Evolutionary conservation across 1,284 basidiomycete genomes (phyloP).

Genomic region (Hemileia vastatrix): DNA sequence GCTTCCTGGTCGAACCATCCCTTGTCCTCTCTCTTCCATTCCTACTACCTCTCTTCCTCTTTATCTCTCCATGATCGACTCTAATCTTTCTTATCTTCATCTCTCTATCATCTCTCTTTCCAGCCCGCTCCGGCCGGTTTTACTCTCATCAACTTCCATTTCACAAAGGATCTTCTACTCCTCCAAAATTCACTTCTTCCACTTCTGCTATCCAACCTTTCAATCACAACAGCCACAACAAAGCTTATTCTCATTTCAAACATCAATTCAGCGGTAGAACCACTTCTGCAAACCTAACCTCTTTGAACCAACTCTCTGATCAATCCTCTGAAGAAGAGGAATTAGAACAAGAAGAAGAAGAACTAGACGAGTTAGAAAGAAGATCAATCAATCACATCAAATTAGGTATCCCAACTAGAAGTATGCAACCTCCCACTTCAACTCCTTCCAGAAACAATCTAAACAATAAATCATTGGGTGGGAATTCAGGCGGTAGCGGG

Average conservation of each 20-base stretch:
- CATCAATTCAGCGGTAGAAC: conserved; percentile 29
- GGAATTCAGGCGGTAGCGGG: no score
- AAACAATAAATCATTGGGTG: conserved; percentile 23
- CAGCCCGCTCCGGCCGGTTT: no score
- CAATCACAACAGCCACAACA: conserved; percentile 2
- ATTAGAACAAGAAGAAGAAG: conserved; percentile 27
- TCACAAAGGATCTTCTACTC: no score
- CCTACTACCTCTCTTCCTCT: no score
- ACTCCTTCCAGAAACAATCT: conserved; percentile 25
- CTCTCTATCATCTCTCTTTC: no score
- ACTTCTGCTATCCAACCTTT: no score
- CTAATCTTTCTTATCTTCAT: no score
- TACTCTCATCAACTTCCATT: no score
- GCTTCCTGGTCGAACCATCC: no score
- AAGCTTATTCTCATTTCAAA: not conserved
- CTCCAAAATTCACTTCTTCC: no score
- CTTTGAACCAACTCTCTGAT: not conserved
- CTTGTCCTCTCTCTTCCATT: no score
- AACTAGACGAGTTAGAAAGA: conserved; percentile 27
- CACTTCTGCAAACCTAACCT: not conserved
- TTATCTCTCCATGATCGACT: no score
- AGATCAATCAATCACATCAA: conserved; percentile 32
- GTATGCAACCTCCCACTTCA: conserved; percentile 29
- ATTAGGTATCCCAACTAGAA: conserved; percentile 29
- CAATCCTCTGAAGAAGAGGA: conserved; percentile 25